phyloP scores from a whole-genome alignment of 805 yeast genomes.

The Citeromyces nyonsensis region DNA sequence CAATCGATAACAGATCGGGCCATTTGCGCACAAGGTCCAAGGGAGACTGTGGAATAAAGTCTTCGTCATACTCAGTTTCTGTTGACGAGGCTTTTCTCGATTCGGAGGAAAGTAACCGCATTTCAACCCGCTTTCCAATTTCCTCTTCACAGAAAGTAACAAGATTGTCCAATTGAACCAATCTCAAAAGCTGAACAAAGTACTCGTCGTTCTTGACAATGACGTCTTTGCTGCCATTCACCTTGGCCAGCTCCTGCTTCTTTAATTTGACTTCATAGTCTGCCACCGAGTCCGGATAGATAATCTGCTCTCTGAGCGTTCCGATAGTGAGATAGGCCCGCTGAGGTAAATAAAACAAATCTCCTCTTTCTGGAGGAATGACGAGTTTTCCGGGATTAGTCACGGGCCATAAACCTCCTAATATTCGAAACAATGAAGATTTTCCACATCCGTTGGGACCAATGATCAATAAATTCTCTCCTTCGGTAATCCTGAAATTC shows the following conservation, averaged over 20 bases:
- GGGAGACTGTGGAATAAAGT: constrained; percentile 19
- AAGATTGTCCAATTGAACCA: constrained; percentile 46
- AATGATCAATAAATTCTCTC: constrained; percentile 75
- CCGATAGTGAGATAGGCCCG: constrained; percentile 78
- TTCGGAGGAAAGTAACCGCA: background rate
- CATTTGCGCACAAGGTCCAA: constrained; percentile 64
- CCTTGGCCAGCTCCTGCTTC: constrained; percentile 10
- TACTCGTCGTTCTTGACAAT: constrained; percentile 25
- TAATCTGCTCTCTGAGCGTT: constrained; percentile 72
- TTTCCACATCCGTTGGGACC: constrained; percentile 97
- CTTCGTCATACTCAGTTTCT: constrained; percentile 6
- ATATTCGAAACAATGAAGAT: constrained; percentile 77
- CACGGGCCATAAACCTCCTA: constrained; percentile 92
- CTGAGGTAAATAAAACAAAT: constrained; percentile 83
- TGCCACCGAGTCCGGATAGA: constrained; percentile 65
- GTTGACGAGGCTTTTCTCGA: background rate
- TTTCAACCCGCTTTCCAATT: constrained; percentile 2
- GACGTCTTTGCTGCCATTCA: constrained; percentile 3
- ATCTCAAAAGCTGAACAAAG: constrained; percentile 33
- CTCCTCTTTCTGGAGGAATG: constrained; percentile 40
- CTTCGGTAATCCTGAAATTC: constrained; percentile 59
- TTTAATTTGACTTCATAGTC: constrained; percentile 26
- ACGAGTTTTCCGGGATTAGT: constrained; percentile 34
- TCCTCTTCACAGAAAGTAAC: constrained; percentile 20
- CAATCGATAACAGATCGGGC: constrained; percentile 79